phyloP scores from a whole-genome alignment of 139 green algal genomes.

The Micractinium conductrix region DNA sequence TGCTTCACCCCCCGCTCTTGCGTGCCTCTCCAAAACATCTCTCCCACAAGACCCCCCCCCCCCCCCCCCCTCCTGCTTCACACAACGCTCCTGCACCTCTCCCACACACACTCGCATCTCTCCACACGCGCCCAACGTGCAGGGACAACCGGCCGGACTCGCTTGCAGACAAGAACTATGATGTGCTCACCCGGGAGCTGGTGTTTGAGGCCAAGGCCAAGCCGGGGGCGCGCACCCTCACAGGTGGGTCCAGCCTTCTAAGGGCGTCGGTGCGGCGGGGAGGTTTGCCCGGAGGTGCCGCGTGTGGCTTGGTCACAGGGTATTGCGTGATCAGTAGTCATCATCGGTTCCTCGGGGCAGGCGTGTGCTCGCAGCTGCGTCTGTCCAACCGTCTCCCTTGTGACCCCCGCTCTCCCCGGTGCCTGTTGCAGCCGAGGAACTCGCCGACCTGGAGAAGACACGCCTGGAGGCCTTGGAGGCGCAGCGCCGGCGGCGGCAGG shows the following conservation, averaged over 20 bases:
- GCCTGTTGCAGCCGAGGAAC: slow-evolving; percentile 76
- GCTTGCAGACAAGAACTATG: slow-evolving; percentile 70
- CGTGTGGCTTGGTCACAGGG: too few species aligned
- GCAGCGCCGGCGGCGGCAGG: slow-evolving; percentile 74
- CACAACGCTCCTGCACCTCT: neutral
- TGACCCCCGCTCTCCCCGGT: too few species aligned
- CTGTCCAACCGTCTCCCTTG: too few species aligned
- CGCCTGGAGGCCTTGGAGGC: slow-evolving; percentile 79
- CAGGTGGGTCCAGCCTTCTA: slow-evolving; percentile 31
- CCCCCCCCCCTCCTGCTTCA: too few species aligned
- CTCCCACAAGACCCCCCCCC: too few species aligned
- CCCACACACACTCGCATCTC: neutral
- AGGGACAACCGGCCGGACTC: slow-evolving; percentile 49
- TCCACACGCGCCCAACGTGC: neutral
- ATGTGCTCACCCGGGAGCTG: slow-evolving; percentile 71
- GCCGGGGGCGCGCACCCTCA: slow-evolving; percentile 67
- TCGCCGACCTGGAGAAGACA: slow-evolving; percentile 64
- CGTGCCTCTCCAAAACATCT: too few species aligned
- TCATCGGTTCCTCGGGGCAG: too few species aligned
- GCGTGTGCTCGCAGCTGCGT: too few species aligned
- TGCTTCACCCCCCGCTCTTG: too few species aligned
- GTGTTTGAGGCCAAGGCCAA: slow-evolving; percentile 76
- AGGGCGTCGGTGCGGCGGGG: neutral
- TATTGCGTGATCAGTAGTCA: too few species aligned
- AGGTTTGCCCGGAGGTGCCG: neutral